These are phyloP conservation scores for Russula foetens DNA, from an alignment of 768 basidiomycete genomes.

Conservation along the genomic window DNA sequence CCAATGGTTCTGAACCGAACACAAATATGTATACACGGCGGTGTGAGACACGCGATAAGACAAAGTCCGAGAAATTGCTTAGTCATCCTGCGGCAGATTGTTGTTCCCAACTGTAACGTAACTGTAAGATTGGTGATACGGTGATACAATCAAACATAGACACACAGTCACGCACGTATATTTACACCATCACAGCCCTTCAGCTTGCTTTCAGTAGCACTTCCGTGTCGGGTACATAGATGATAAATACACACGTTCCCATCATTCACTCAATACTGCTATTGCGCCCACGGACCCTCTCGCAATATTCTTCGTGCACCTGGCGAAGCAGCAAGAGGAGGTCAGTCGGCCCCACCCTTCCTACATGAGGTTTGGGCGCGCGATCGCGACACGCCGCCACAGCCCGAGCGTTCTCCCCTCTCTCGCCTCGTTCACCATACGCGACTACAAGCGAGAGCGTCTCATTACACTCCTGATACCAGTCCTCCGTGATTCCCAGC, in stretches of 20 bases:
- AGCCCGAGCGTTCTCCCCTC: slow-evolving; percentile 5
- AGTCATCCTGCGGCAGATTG: too few species aligned
- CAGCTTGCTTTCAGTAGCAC: too few species aligned
- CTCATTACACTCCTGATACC: slow-evolving; percentile 15
- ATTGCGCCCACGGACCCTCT: neutral
- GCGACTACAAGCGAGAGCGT: slow-evolving; percentile 9
- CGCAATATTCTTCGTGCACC: slow-evolving; percentile 9
- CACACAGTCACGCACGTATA: too few species aligned
- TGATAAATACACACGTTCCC: neutral
- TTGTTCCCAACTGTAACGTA: too few species aligned
- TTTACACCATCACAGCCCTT: too few species aligned
- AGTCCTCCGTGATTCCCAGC: slow-evolving; percentile 8
- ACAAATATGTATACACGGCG: too few species aligned
- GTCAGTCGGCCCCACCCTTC: slow-evolving; percentile 1
- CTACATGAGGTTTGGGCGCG: slow-evolving; percentile 3
- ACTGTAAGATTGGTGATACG: too few species aligned
- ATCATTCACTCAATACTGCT: neutral
- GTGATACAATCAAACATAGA: too few species aligned
- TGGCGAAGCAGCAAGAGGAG: slow-evolving; percentile 9
- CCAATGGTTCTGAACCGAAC: too few species aligned
- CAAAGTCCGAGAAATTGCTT: too few species aligned
- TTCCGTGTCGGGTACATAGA: too few species aligned
- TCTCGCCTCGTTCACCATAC: slow-evolving; percentile 8
- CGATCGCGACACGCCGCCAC: slow-evolving; percentile 10
- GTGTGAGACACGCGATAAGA: too few species aligned